Base-by-base conservation (phyloP, 441 rosid genomes). In the Dalechampia spathulata region DNA sequence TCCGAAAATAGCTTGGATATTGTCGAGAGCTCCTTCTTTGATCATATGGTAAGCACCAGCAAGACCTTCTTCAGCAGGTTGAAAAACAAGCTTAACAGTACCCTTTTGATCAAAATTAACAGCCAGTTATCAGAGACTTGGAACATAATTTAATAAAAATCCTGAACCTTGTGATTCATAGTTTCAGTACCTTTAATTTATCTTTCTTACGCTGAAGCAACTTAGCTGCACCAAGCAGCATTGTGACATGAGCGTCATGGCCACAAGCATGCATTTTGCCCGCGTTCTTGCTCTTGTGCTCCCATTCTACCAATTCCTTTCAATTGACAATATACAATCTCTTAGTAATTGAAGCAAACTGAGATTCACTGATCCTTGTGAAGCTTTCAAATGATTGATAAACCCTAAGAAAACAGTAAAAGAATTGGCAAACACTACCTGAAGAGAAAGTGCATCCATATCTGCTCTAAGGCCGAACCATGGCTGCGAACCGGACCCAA, bases 371-470 rank as follows among this genome's bases (percentile, higher is more conserved):
- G 8, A 30, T 3, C 4, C 4, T 30, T 30, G 8, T 30, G 34
- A 30, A 30, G 34, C 8, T 30, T n/a, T n/a, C n/a, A n/a, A n/a
- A n/a, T n/a, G n/a, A n/a, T n/a, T n/a, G n/a, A n/a, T n/a, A n/a
- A n/a, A n/a, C n/a, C n/a, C n/a, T n/a, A n/a, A n/a, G n/a, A 36
- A 36, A 4, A 13, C 7, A 30, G 21, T 30, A 30, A 16, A 32
- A 34, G 14, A 14, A 11, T 30, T 28, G 1, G 0, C 3, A 6
- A 51, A 49, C 42, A 30, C 10, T 43, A 83, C 90, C 94, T 78
- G 90, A 61, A 87, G 57, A 0, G 87, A 90, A 49, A 90, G 90
- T 15, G 94, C 94, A 58, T 90, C 98, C 94, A 85, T 90, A 66
- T 87, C 96, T 21, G 90, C 96, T 66, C 96, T 65, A n/a, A 87